Percentiles rank a stretch among this genome's conserved stretches.
phyloP scores from a whole-genome alignment of 805 yeast genomes.

The Candida manassasensis region DNA sequence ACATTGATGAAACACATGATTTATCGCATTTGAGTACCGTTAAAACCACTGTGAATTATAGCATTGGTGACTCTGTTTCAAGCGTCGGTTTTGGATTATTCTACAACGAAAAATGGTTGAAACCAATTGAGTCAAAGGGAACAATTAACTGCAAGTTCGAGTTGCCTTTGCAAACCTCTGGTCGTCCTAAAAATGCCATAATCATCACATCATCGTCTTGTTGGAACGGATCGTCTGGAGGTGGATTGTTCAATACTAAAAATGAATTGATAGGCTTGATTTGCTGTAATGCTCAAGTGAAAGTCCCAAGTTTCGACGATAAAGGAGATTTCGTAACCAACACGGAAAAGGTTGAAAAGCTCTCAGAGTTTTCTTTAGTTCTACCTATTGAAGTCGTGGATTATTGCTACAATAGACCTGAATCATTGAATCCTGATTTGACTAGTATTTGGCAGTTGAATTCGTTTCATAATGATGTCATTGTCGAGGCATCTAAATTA shows the following conservation, averaged over 20 bases:
- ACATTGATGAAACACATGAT: conserved; percentile 13
- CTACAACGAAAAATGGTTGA: conserved; percentile 13
- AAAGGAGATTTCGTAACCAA: conserved; percentile 3
- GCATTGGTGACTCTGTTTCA: conserved; percentile 19
- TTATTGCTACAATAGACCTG: conserved; percentile 14
- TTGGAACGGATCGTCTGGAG: conserved; percentile 52
- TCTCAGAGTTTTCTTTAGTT: conserved; percentile 26
- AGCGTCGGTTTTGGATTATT: conserved; percentile 41
- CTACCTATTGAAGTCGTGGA: conserved; percentile 30
- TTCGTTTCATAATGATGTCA: conserved; percentile 17
- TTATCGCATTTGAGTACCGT: conserved; percentile 3
- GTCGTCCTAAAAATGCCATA: conserved; percentile 11
- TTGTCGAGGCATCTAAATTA: conserved; percentile 16
- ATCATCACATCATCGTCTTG: conserved; percentile 39
- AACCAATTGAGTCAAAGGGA: conserved; percentile 35
- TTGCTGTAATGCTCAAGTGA: conserved; percentile 41
- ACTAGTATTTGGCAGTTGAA: conserved; percentile 21
- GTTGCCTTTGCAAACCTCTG: conserved; percentile 5
- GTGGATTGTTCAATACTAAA: conserved; percentile 29
- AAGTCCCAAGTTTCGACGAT: conserved; percentile 13
- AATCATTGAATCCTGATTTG: conserved; percentile 12
- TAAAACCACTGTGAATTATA: not conserved
- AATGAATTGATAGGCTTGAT: conserved; percentile 35
- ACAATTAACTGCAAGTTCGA: conserved; percentile 15
- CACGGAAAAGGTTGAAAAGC: conserved; percentile 21